These are phyloP conservation scores for Aspergillus wentii DNA, from an alignment of 495 filamentous ascomycete genomes.

Conservation along the genomic window DNA sequence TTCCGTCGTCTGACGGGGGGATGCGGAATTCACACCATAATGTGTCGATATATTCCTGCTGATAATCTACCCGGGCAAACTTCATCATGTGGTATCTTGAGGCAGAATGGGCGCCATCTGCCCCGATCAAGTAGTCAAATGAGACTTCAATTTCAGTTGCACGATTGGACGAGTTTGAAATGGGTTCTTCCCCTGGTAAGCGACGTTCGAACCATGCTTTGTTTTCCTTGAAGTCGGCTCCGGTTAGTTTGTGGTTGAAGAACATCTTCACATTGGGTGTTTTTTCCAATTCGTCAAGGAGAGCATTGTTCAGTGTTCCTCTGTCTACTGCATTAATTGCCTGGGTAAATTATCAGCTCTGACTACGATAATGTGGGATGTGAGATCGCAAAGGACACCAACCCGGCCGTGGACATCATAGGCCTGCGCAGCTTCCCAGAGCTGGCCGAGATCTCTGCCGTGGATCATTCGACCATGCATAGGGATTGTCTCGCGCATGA, in stretches of 20 bases:
- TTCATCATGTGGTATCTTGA: constrained; percentile 93
- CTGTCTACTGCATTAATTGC: constrained; percentile 67
- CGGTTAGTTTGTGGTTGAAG: constrained; percentile 88
- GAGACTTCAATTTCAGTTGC: constrained; percentile 60
- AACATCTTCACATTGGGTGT: constrained; percentile 83
- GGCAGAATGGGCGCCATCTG: constrained; percentile 91
- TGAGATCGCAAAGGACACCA: constrained; percentile 20
- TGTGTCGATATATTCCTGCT: constrained; percentile 94
- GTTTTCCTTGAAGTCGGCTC: constrained; percentile 72
- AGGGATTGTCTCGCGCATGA: constrained; percentile 75
- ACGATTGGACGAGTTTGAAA: constrained; percentile 28
- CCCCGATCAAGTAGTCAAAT: constrained; percentile 95
- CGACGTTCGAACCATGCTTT: constrained; percentile 82
- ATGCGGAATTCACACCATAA: constrained; percentile 97
- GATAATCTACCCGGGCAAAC: constrained; percentile 78
- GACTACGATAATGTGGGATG: neutral
- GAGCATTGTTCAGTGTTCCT: constrained; percentile 72
- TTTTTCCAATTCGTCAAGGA: constrained; percentile 78
- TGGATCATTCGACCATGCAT: constrained; percentile 99
- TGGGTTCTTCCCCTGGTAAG: constrained; percentile 25
- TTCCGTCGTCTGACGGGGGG: constrained; percentile 45
- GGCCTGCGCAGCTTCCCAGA: constrained; percentile 74
- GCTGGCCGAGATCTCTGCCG: constrained; percentile 56
- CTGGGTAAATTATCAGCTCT: constrained; percentile 17
- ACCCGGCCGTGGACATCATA: constrained; percentile 91